Evolutionary conservation across 1,284 basidiomycete species (phyloP).

Genomic region (Irpex sp.): DNA sequence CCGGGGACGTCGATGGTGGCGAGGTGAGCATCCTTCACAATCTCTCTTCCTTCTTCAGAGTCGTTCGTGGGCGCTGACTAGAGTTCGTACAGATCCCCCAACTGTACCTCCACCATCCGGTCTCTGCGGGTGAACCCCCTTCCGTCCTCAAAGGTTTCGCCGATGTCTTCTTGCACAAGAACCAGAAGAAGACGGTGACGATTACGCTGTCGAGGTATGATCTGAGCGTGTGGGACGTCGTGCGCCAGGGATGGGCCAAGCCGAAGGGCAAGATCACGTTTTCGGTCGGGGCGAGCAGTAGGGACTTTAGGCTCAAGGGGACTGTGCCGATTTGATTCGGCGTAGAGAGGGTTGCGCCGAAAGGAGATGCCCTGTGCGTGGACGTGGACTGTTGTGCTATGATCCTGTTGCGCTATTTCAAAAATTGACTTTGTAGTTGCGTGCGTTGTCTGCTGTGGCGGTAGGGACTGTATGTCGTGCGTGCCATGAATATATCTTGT

Average conservation of each 20-base stretch:
- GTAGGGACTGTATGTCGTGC: too few species aligned
- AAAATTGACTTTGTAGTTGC: too few species aligned
- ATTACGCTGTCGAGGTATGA: constrained; percentile 41
- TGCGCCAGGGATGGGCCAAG: constrained; percentile 48
- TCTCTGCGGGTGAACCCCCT: constrained; percentile 37
- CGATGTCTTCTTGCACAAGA: constrained; percentile 35
- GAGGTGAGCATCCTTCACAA: constrained; percentile 34
- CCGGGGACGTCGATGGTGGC: constrained; percentile 48
- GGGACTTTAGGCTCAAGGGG: constrained; percentile 36
- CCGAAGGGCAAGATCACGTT: constrained; percentile 42
- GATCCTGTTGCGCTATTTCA: too few species aligned
- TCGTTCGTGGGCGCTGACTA: neutral
- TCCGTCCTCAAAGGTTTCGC: constrained; percentile 42
- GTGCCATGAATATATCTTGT: too few species aligned
- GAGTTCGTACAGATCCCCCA: constrained; percentile 34
- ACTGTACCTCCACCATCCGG: constrained; percentile 41
- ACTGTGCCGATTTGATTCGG: constrained; percentile 23
- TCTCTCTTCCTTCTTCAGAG: neutral
- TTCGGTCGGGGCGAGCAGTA: constrained; percentile 50
- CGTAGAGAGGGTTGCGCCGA: too few species aligned
- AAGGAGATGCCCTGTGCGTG: too few species aligned
- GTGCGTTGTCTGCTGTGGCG: too few species aligned
- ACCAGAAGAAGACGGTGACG: constrained; percentile 31
- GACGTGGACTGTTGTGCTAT: too few species aligned
- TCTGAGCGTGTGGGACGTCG: constrained; percentile 44